Evolutionary conservation across 768 basidiomycete species (phyloP).

Genomic region (Nidularia pulvinata): DNA sequence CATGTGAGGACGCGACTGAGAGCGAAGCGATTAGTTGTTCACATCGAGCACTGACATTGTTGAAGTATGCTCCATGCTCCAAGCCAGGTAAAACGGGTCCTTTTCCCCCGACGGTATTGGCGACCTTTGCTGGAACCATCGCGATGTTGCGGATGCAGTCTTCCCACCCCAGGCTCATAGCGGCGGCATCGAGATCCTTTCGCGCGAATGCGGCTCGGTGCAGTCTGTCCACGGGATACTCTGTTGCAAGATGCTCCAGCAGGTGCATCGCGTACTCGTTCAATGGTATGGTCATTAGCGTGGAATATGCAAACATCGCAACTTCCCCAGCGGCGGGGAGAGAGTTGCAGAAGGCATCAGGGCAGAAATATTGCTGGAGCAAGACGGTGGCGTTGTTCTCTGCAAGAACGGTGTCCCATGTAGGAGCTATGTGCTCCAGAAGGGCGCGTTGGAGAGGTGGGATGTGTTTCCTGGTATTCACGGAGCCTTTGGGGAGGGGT

Average conservation of each 20-base stretch:
- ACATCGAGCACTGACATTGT: constrained; percentile 46
- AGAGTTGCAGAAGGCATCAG: constrained; percentile 56
- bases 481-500: constrained; percentile 26
- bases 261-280: constrained; percentile 48
- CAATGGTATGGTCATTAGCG: constrained; percentile 52
- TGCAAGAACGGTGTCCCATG: constrained; percentile 62
- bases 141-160: constrained; percentile 68
- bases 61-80: constrained; percentile 57
- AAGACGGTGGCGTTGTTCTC: constrained; percentile 44
- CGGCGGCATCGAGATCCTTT: constrained; percentile 14
- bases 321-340: constrained; percentile 48
- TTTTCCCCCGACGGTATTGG: constrained; percentile 61
- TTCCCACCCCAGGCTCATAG: constrained; percentile 60
- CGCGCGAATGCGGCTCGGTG: constrained; percentile 46
- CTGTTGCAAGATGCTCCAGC: constrained; percentile 49
- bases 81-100: constrained; percentile 43
- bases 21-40: constrained; percentile 51
- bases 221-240: constrained; percentile 73
- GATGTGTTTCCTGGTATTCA: constrained; percentile 36
- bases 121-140: constrained; percentile 74
- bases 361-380: constrained; percentile 74
- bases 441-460: constrained; percentile 66
- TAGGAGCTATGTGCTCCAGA: constrained; percentile 63
- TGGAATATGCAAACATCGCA: constrained; percentile 62
- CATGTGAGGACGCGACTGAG: constrained; percentile 31